Conservation (phyloP, 73 alveolate species). For the Blepharisma japonicum region DNA sequence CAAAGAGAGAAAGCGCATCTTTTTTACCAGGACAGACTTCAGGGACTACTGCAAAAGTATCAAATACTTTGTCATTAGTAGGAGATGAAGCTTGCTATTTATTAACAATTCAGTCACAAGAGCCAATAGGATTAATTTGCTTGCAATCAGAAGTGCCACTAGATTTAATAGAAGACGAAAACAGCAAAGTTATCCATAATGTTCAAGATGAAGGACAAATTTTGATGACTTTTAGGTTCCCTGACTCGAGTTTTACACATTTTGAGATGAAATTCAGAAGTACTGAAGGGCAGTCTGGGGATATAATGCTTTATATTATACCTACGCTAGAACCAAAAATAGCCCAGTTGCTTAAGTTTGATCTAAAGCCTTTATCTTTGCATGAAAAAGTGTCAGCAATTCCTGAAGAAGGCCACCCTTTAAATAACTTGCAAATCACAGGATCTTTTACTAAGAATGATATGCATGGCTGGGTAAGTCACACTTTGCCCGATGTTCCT, state of each 20-base stretch:
- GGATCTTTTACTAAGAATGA: slow-evolving; percentile 22
- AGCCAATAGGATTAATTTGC: neutral
- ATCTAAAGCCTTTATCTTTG: slow-evolving; percentile 25
- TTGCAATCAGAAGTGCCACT: slow-evolving; percentile 1
- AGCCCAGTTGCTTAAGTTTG: slow-evolving; percentile 16
- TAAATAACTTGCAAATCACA: slow-evolving; percentile 1
- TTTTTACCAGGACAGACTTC: neutral
- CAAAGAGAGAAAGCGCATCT: neutral
- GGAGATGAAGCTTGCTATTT: slow-evolving; percentile 29
- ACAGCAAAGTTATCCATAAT: neutral
- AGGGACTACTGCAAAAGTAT: slow-evolving; percentile 4
- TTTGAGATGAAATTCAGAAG: slow-evolving; percentile 2
- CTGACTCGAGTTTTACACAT: neutral
- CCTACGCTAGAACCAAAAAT: slow-evolving; percentile 21
- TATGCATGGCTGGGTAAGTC: slow-evolving; percentile 31
- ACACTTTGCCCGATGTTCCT: slow-evolving; percentile 34
- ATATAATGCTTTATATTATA: neutral
- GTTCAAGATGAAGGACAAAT: slow-evolving; percentile 9
- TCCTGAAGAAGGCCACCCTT: neutral
- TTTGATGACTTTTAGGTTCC: slow-evolving; percentile 3
- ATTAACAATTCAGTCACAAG: slow-evolving; percentile 15
- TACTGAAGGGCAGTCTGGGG: slow-evolving; percentile 27
- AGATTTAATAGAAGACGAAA: slow-evolving; percentile 22
- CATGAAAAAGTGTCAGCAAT: slow-evolving; percentile 10
- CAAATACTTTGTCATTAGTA: neutral